Evolutionary conservation across 352 stramenopile species (phyloP), one percentile per base, ranked within the genome.

Genomic region (Globisporangium solare): DNA sequence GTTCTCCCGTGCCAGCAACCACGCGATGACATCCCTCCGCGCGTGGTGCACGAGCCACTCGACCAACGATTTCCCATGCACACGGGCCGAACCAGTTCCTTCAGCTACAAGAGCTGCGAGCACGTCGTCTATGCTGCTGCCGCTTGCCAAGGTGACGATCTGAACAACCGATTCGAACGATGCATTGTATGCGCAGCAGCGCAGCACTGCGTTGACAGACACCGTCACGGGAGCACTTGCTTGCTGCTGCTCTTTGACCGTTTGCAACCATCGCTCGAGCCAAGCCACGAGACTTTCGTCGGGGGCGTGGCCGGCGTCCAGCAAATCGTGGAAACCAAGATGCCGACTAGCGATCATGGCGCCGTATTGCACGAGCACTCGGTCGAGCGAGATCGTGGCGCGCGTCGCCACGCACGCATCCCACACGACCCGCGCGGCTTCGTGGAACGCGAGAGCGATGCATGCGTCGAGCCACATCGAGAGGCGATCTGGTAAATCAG

Each of bases 141-240:
- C 39, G 4, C 3, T 13, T 13, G 10, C 27, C 27, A 43, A n/a
- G 12, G n/a, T 5, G 7, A 43, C 46, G 12, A 68, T 61, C 0
- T 18, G n/a, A 27, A 52, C 41, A 0, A 74, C n/a, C 8, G 70
- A 13, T 3, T 15, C 18, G 21, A 73, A 22, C 1, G 64, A 49
- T 1, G 76, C 54, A 52, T 74, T 67, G 35, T 64, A 58, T 12
- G 70, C 62, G 17, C 70, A 79, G 8, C 54, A 54, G 48, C 67
- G 54, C 0, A 72, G 50, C 39, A 79, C 40, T 4, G 62, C 61
- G 31, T 51, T 37, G 40, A 54, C 10, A 0, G 69, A 66, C 6
- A 48, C 15, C 2, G 42, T 39, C 15, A 18, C 24, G 2, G 24
- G 24, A 5, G 39, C 20, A 40, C 6, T 47, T 6, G 7, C 27